Conservation (phyloP, 1,139 yeast species). For the Pichia sp. region DNA sequence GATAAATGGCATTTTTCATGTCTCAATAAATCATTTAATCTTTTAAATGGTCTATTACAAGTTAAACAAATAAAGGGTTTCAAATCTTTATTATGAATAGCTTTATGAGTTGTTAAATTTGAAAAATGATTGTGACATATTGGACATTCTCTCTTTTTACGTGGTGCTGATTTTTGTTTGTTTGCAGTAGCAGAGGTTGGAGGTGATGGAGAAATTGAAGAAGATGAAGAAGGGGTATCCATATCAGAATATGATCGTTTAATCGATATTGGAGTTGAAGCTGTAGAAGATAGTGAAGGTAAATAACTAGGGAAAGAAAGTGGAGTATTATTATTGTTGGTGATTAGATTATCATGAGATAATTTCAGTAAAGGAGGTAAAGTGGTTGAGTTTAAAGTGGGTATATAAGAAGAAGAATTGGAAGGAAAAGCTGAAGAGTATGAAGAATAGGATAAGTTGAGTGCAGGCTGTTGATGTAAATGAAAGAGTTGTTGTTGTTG, state of each 20-base stretch:
- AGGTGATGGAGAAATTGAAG: neutral
- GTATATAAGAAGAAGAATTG: neutral
- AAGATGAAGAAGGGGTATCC: neutral
- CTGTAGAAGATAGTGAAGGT: neutral
- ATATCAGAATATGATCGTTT: neutral
- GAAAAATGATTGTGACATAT: conserved; percentile 70
- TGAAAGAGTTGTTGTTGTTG: neutral
- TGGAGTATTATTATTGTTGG: neutral
- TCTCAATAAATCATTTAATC: conserved; percentile 79
- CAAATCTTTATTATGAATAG: conserved; percentile 71
- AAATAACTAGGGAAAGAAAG: neutral
- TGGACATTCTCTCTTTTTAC: conserved; percentile 81
- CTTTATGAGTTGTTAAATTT: conserved; percentile 78
- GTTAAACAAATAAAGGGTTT: conserved; percentile 74
- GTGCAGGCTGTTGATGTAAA: conserved; percentile 4
- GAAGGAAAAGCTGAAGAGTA: neutral
- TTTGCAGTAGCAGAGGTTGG: neutral
- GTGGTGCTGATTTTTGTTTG: conserved; percentile 6
- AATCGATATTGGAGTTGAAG: neutral
- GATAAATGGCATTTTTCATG: conserved; percentile 83
- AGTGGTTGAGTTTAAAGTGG: neutral
- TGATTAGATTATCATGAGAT: conserved; percentile 16
- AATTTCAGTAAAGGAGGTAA: conserved; percentile 26
- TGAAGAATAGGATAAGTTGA: neutral
- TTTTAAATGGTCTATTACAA: conserved; percentile 79